Evolutionary conservation across 2,329 filamentous ascomycete genomes (phyloP).

Genomic region (Penicillium sp.): DNA sequence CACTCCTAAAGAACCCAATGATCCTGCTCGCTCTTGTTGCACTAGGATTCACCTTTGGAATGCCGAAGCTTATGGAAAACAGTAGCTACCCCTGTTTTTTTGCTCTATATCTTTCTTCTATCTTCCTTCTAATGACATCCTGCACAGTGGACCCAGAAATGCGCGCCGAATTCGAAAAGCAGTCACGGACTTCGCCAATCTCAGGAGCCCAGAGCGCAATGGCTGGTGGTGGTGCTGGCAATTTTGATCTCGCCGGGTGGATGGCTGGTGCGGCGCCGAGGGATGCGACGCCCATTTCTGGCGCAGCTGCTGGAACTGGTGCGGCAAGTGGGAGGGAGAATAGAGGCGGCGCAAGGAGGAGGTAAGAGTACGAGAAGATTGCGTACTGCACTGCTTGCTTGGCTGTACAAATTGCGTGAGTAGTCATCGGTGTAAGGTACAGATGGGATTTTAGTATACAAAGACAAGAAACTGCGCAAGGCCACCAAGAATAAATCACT

Average conservation of each 20-base stretch:
- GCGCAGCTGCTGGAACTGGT: constrained; percentile 29
- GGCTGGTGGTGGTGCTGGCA: constrained; percentile 61
- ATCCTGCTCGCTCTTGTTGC: constrained; percentile 88
- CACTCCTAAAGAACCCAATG: constrained; percentile 92
- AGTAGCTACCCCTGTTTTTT: constrained; percentile 64
- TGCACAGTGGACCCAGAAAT: constrained; percentile 91
- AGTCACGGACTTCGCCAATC: constrained; percentile 77
- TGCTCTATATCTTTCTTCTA: not conserved
- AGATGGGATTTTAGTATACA: too few species aligned
- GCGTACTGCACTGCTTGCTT: too few species aligned
- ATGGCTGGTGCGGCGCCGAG: constrained; percentile 61
- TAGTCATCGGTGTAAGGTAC: too few species aligned
- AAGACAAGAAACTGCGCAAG: too few species aligned
- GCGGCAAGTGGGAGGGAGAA: constrained; percentile 35
- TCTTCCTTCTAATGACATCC: not conserved
- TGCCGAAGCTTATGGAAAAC: constrained; percentile 95
- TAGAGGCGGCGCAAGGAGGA: constrained; percentile 4
- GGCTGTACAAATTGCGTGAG: not conserved
- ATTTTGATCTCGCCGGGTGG: constrained; percentile 72
- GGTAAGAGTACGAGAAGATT: not conserved
- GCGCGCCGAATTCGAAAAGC: constrained; percentile 88
- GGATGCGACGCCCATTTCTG: not conserved
- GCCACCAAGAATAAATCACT: too few species aligned
- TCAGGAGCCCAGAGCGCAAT: constrained; percentile 64
- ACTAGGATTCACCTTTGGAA: constrained; percentile 82